Percentiles rank a stretch among this genome's conserved stretches.
phyloP scores from a whole-genome alignment of 2,329 filamentous ascomycete species.

The Colletotrichum higginsianum region DNA sequence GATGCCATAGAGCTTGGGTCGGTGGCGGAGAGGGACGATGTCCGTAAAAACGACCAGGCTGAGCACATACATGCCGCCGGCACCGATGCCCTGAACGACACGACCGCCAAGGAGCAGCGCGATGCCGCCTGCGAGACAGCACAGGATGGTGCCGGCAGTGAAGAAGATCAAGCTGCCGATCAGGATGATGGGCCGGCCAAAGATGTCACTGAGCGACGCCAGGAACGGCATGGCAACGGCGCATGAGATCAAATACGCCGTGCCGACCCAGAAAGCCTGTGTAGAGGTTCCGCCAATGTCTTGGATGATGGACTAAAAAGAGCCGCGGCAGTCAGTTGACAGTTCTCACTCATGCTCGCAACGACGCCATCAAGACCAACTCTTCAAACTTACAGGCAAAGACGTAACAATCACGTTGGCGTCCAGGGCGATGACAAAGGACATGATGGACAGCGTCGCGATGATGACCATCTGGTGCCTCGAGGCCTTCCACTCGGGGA shows the following conservation, averaged over 20 bases:
- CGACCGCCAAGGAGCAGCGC: slow-evolving; percentile 54
- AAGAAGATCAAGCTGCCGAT: slow-evolving; percentile 58
- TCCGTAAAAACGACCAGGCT: slow-evolving; percentile 58
- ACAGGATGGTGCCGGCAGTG: slow-evolving; percentile 58
- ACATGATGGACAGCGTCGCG: slow-evolving; percentile 40
- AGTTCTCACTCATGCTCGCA: background rate
- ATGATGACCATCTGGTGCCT: slow-evolving; percentile 42
- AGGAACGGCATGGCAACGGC: slow-evolving; percentile 50
- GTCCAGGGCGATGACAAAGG: slow-evolving; percentile 40
- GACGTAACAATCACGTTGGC: slow-evolving; percentile 42
- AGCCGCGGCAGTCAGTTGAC: background rate
- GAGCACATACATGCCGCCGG: slow-evolving; percentile 59
- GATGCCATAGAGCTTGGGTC: slow-evolving; percentile 58
- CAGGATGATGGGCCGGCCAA: slow-evolving; percentile 53
- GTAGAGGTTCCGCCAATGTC: slow-evolving; percentile 47
- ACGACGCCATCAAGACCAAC: background rate
- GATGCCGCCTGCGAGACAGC: slow-evolving; percentile 53
- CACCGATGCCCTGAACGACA: slow-evolving; percentile 58
- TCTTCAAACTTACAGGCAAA: slow-evolving; percentile 23
- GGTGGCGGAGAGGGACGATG: slow-evolving; percentile 57
- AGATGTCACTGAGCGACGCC: slow-evolving; percentile 53
- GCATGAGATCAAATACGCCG: slow-evolving; percentile 48
- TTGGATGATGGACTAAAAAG: slow-evolving; percentile 45
- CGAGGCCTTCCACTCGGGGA: slow-evolving; percentile 38
- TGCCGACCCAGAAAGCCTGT: slow-evolving; percentile 50